Conservation (phyloP, 176 grass and related monocot species). For the Tillandsia leiboldiana region DNA sequence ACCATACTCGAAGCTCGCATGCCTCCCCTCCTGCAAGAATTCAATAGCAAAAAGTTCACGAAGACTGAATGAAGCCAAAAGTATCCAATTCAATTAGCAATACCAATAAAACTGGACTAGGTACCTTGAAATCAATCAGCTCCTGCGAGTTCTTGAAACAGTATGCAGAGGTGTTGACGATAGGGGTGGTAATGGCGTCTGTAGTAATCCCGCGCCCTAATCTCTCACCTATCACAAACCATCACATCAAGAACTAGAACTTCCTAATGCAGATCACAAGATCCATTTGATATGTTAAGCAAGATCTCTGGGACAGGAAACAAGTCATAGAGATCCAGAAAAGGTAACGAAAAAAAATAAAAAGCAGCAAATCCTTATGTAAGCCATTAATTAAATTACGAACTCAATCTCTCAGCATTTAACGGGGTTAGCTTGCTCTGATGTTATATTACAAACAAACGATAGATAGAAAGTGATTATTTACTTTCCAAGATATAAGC, state of each 20-base stretch:
- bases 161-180: constrained; percentile 97
- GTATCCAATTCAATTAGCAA: neutral
- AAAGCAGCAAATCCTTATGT: no score
- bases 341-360: no score
- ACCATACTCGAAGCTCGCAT: constrained; percentile 91
- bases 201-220: constrained; percentile 73
- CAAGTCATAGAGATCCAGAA: no score
- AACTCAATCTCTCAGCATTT: no score
- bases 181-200: constrained; percentile 88
- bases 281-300: neutral
- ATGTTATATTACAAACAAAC: no score
- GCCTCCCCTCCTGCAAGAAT: constrained; percentile 71
- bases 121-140: constrained; percentile 96
- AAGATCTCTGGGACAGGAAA: no score
- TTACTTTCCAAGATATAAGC: neutral
- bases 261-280: constrained; percentile 1
- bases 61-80: neutral
- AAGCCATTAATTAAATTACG: no score
- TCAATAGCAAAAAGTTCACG: neutral
- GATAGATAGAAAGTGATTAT: no score
- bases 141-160: constrained; percentile 97
- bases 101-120: neutral
- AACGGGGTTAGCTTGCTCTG: no score
- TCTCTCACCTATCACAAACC: constrained; percentile 64
- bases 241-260: neutral